Percentiles rank a stretch among this genome's conserved stretches.
These are phyloP conservation scores for Lactarius sp. DNA, from an alignment of 768 basidiomycete species.

Conservation along the genomic window DNA sequence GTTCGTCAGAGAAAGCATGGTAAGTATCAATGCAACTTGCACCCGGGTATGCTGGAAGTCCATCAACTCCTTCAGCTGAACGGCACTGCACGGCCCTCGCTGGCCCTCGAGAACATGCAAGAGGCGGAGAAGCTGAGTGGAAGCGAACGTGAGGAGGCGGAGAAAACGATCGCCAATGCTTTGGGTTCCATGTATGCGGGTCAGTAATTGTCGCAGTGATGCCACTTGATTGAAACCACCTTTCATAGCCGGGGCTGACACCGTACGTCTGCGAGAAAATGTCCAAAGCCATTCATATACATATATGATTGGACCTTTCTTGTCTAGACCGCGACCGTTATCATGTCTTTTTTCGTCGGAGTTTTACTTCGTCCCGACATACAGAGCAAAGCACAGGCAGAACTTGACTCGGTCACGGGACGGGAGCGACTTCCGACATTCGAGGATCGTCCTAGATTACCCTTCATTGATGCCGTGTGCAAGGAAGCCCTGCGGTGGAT, in stretches of 20 bases:
- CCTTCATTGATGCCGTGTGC: not conserved
- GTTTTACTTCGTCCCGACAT: not conserved
- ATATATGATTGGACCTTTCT: not conserved
- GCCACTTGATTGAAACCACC: not conserved
- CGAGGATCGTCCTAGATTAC: not conserved
- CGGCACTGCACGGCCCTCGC: conserved; percentile 10
- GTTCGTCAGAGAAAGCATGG: conserved; percentile 15
- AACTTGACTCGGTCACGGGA: not conserved
- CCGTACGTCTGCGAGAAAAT: not conserved
- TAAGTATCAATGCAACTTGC: not conserved
- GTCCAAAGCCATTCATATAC: not conserved
- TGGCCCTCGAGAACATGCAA: conserved; percentile 4
- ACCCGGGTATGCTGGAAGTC: not conserved
- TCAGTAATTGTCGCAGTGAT: not conserved
- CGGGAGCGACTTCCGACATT: not conserved
- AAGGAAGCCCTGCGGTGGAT: not conserved
- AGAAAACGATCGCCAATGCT: not conserved
- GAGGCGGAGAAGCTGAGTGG: not conserved
- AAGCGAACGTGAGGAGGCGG: not conserved
- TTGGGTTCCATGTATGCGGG: conserved; percentile 6
- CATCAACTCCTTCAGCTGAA: not conserved
- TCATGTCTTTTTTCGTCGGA: not conserved
- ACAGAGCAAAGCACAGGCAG: not conserved
- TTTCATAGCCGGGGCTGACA: conserved; percentile 8
- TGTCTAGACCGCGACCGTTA: not conserved